phyloP scores from a whole-genome alignment of 164 flowering plant genomes.

The Dillenia suffruticosa region DNA sequence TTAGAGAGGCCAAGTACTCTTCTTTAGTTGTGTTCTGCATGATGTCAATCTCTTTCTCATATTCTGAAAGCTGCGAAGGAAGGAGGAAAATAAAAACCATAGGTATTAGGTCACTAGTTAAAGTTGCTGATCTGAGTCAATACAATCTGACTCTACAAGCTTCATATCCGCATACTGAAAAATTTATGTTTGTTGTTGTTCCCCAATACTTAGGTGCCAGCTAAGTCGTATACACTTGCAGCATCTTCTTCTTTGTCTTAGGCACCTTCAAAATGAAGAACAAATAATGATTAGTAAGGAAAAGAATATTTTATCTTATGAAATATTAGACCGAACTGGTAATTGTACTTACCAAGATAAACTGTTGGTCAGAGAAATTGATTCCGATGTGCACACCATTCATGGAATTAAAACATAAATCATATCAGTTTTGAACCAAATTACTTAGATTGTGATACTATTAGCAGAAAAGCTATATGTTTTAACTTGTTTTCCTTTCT shows the following conservation, averaged over 20 bases:
- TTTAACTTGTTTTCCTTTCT: constrained; percentile 58
- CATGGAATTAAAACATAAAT: not conserved
- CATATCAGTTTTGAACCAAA: too few species aligned
- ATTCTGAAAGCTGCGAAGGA: constrained; percentile 34
- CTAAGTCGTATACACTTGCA: constrained; percentile 57
- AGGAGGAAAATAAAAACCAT: not conserved
- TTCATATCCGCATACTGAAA: constrained; percentile 12
- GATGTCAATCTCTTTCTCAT: constrained; percentile 41
- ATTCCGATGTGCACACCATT: not conserved
- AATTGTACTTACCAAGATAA: constrained; percentile 37
- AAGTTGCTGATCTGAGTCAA: not conserved
- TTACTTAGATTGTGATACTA: too few species aligned
- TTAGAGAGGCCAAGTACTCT: constrained; percentile 52
- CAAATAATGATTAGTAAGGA: not conserved
- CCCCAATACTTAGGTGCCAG: constrained; percentile 66
- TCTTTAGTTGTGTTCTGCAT: constrained; percentile 53
- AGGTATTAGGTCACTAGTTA: not conserved
- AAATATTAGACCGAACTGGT: too few species aligned
- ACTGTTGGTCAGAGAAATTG: constrained; percentile 15
- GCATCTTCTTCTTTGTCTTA: constrained; percentile 60
- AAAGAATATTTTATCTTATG: too few species aligned
- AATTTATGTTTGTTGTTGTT: constrained; percentile 34
- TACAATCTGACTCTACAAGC: not conserved
- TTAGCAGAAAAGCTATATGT: too few species aligned
- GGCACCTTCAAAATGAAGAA: constrained; percentile 30